phyloP scores from a whole-genome alignment of 192 early-diverging fungal genomes.

The Backusella psychrophila region DNA sequence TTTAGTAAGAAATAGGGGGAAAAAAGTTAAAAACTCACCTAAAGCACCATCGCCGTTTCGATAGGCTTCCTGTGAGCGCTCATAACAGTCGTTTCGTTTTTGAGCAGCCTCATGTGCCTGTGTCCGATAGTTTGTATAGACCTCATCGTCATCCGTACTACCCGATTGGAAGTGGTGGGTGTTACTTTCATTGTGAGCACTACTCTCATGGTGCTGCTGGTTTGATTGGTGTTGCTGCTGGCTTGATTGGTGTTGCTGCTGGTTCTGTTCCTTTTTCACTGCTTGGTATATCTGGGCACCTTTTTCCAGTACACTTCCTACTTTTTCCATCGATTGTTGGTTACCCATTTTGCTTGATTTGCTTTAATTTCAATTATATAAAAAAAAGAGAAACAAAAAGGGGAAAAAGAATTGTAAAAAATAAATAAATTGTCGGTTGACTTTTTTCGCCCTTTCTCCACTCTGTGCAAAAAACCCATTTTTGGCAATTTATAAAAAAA shows the following conservation, averaged over 20 bases:
- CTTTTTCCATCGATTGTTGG: constrained; percentile 20
- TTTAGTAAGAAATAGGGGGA: neutral
- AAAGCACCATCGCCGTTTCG: constrained; percentile 40
- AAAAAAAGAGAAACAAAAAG: neutral
- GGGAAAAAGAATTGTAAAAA: neutral
- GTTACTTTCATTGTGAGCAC: neutral
- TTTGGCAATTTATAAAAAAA: neutral
- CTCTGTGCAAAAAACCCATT: neutral
- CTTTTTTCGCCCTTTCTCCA: neutral
- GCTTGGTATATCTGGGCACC: constrained; percentile 9
- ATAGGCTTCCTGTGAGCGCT: constrained; percentile 48
- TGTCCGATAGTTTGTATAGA: constrained; percentile 31
- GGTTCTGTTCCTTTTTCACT: constrained; percentile 2
- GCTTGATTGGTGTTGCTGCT: constrained; percentile 5
- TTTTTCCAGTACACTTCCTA: constrained; percentile 1
- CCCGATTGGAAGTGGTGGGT: neutral
- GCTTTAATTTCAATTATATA: neutral
- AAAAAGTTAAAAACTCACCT: constrained; percentile 25
- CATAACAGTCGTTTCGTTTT: constrained; percentile 44
- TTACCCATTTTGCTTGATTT: constrained; percentile 20
- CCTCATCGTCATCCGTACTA: constrained; percentile 25
- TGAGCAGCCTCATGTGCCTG: constrained; percentile 47
- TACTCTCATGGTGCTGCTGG: neutral
- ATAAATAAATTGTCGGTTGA: neutral
- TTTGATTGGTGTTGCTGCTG: constrained; percentile 9